Conservation (phyloP, 768 basidiomycete genomes). For the Kwoniella sp. region DNA sequence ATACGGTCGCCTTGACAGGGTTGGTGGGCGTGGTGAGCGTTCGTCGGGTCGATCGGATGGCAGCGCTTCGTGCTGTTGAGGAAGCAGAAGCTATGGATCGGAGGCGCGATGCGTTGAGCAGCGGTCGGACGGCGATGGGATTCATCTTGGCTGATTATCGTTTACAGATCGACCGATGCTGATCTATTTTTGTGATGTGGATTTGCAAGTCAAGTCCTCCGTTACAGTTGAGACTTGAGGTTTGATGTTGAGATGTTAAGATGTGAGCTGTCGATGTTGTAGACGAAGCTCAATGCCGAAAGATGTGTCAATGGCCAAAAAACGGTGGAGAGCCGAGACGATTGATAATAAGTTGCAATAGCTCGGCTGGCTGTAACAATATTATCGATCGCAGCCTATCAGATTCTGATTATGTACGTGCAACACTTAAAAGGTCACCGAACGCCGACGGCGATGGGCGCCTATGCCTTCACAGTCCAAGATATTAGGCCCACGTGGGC, state of each 20-base stretch:
- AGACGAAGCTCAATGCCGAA: neutral
- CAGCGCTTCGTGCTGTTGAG: constrained; percentile 12
- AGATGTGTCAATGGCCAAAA: neutral
- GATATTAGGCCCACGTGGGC: neutral
- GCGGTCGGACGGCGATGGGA: constrained; percentile 23
- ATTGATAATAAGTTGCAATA: no score
- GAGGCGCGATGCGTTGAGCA: constrained; percentile 15
- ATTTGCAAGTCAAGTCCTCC: no score
- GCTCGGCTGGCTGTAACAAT: no score
- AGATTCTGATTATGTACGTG: neutral
- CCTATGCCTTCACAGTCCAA: neutral
- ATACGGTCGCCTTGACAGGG: constrained; percentile 25
- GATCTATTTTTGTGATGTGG: neutral
- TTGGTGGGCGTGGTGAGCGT: constrained; percentile 31
- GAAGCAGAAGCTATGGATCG: constrained; percentile 27
- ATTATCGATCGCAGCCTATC: neutral
- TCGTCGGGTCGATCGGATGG: constrained; percentile 16
- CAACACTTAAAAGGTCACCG: neutral
- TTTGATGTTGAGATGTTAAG: neutral
- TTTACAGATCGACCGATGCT: neutral
- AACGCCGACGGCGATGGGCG: neutral
- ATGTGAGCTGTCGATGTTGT: neutral
- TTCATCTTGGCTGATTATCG: constrained; percentile 23
- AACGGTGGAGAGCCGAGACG: constrained; percentile 1
- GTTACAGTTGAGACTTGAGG: no score